Percentiles rank a stretch among this genome's conserved stretches.
phyloP scores from a whole-genome alignment of 176 grass and related monocot genomes.

The Raddia guianensis region DNA sequence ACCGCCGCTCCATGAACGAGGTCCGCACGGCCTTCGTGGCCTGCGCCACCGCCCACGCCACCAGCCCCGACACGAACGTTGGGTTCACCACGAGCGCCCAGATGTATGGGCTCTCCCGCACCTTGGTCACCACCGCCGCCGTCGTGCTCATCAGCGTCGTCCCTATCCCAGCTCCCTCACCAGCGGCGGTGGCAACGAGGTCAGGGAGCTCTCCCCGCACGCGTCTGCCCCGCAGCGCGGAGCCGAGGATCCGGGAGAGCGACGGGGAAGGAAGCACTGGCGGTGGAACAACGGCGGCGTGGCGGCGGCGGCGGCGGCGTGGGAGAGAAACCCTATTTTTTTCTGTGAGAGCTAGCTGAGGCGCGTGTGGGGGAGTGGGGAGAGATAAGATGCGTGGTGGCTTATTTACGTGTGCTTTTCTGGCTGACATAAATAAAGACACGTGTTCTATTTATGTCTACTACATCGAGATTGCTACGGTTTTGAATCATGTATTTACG shows the following conservation, averaged over 20 bases:
- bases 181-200: not conserved
- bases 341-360: too few species aligned
- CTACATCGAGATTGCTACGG: too few species aligned
- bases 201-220: conserved; percentile 55
- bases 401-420: too few species aligned
- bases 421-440: too few species aligned
- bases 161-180: conserved; percentile 60
- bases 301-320: too few species aligned
- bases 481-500: too few species aligned
- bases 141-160: conserved; percentile 95
- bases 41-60: conserved; percentile 85
- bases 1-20: conserved; percentile 85
- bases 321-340: too few species aligned
- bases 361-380: too few species aligned
- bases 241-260: conserved; percentile 30
- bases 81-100: conserved; percentile 76
- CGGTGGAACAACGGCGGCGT: not conserved
- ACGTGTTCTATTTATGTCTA: too few species aligned
- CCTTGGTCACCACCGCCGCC: conserved; percentile 73
- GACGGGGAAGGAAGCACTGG: not conserved
- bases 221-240: conserved; percentile 49
- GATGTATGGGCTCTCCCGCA: conserved; percentile 71
- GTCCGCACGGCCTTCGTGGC: conserved; percentile 72
- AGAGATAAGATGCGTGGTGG: too few species aligned
- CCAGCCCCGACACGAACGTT: conserved; percentile 80